Evolutionary conservation across 2,329 filamentous ascomycete species (phyloP).

Genomic region (Xylariales sp.): DNA sequence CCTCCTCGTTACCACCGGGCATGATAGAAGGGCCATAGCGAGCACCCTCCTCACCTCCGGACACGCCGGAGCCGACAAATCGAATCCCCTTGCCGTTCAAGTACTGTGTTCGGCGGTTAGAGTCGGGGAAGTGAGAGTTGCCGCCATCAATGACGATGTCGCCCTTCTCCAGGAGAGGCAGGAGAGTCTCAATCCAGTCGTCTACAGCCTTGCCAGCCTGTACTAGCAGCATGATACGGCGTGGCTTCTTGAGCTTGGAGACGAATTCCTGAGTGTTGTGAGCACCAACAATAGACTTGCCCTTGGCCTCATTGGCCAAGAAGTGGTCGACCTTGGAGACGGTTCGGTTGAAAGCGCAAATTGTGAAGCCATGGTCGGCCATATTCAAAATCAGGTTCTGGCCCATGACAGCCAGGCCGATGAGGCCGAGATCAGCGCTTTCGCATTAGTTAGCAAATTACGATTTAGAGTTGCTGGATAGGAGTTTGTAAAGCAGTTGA

Average conservation of each 20-base stretch:
- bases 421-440: conserved; percentile 87
- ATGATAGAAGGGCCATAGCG: conserved; percentile 96
- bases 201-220: conserved; percentile 98
- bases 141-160: conserved; percentile 99
- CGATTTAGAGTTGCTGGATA: no score
- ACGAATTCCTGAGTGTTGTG: conserved; percentile 93
- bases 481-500: conserved; percentile 12
- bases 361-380: conserved; percentile 90
- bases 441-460: conserved; percentile 54
- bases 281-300: conserved; percentile 92
- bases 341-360: conserved; percentile 98
- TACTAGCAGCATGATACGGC: conserved; percentile 97
- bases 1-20: conserved; percentile 97
- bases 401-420: conserved; percentile 86
- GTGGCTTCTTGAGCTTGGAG: conserved; percentile 93
- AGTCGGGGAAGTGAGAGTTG: conserved; percentile 99
- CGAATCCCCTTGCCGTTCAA: conserved; percentile 81
- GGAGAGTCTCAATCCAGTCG: conserved; percentile 95
- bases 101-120: conserved; percentile 94
- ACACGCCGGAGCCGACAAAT: conserved; percentile 96
- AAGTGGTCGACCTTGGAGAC: conserved; percentile 97
- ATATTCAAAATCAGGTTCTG: conserved; percentile 89
- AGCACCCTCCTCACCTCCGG: conserved; percentile 98
- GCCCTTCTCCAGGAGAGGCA: conserved; percentile 75
- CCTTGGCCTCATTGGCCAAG: conserved; percentile 86